Base-by-base conservation (phyloP, 2,329 filamentous ascomycete species). In the Fusarium tupiense region DNA sequence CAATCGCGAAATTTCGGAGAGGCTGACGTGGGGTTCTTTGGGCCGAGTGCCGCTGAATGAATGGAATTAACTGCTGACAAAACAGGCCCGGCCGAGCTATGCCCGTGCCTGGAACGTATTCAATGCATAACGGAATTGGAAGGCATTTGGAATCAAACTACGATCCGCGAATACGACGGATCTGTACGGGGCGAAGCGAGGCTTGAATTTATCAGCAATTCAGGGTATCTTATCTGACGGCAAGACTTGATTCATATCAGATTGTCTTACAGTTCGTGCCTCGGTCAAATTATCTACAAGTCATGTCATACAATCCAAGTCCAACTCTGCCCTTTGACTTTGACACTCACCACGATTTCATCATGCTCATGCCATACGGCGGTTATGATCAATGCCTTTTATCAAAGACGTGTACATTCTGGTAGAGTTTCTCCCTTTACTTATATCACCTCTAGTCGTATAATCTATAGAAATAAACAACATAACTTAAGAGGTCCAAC, bases 101-200 rank as follows among this genome's bases (percentile, higher is more conserved):
- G 26, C 26, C 26, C 26, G 50, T 50, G 53, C 41, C 22, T 50
- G 43, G 16, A 35, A 37, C 41, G 65, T 61, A 58, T 44, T 62
- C 16, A 14, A 61, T 52, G 22, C 40, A 14, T 61, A 24, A 40
- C 43, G 29, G 40, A 49, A 4, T 49, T 31, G 46, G 46, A 50
- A 26, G 41, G 31, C 59, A 74, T 74, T 74, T 74, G 71, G 71
- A 74, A 74, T 74, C 67, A 71, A 58, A 52, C 52, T 54, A 29
- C 44, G 61, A 56, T 67, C 67, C 64, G 53, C 67, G 59, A 65
- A 71, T 70, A 71, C 67, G 67, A 66, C 67, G 41, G 47, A 49
- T 29, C 49, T 49, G 46, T 43, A 70, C 71, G 67, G 67, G 67
- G 67, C 69, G 43, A 46, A 40, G 58, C 14, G 31, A 40, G 14